Base-by-base conservation (phyloP, 768 basidiomycete species). In the Amanita muscaria region DNA sequence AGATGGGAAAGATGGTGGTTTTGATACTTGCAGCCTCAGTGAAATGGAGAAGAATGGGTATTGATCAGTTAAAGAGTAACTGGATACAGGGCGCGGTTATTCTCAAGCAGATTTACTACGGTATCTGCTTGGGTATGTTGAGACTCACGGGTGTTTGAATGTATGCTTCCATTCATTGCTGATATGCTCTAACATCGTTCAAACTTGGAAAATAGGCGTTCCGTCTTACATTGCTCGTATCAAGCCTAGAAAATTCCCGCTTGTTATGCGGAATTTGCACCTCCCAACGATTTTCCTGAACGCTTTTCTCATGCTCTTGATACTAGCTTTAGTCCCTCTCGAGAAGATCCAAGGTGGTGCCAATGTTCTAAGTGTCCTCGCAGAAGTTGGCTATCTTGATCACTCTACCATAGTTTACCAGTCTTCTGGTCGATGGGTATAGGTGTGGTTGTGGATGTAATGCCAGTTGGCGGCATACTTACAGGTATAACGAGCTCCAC, bases 61-160 rank as follows among this genome's bases (percentile, higher is more conserved):
- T 60, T 21, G 49, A 44, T 0, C 72, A 74, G 32, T 60, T 87
- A 11, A 57, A 50, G 29, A 61, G 61, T 14, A 86, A 86, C 53
- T 85, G 83, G 83, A 42, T 57, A 3, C 43, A 47, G 27, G 67
- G 68, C 49, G 46, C 63, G 3, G 55, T 53, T 3, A 56, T 76
- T 23, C 56, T 66, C 0, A 66, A 56, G 18, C 71, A 82, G 32
- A 62, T 79, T 6, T 88, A 77, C 57, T 65, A 78, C 48, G 85
- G 85, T 0, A 65, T 82, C 21, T 86, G 83, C 51, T 64, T 88
- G 3, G 76, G 80, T 0, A 79, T 86, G 66, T 64, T 88, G 1
- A 83, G 82, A 0, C 65, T 85, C 27, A 85, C 85, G 1, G 84
- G 80, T 6, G n/a, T 78, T 79, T 53, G 79, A 80, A 69, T 81